A percentile compares a stretch with the other conserved stretches of the same genome.
Conservation (phyloP, 2,329 filamentous ascomycete species). For the Didymella glomerata region DNA sequence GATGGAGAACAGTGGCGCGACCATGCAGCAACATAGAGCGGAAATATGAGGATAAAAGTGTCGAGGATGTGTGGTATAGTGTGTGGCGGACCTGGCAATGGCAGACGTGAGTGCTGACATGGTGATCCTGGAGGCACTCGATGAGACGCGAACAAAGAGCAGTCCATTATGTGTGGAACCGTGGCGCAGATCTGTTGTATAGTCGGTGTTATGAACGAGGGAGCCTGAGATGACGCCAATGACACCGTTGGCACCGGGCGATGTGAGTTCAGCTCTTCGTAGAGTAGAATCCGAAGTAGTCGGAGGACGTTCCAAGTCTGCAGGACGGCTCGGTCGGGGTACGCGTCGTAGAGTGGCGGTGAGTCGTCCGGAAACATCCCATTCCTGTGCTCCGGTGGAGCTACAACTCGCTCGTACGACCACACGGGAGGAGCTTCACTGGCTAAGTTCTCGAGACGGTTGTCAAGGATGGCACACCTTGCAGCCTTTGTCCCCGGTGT, state of each 20-base stretch:
- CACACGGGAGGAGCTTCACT: background rate
- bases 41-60: background rate
- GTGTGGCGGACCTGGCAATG: background rate
- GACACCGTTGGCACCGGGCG: background rate
- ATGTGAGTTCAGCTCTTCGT: background rate
- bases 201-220: background rate
- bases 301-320: constrained; percentile 9
- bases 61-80: background rate
- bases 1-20: background rate
- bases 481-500: background rate
- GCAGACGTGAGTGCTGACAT: background rate
- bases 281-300: constrained; percentile 1
- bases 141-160: background rate
- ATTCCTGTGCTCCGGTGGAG: background rate
- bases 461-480: constrained; percentile 3
- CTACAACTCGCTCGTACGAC: constrained; percentile 1
- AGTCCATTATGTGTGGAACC: constrained; percentile 1
- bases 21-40: constrained; percentile 11
- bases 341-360: background rate
- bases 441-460: constrained; percentile 1
- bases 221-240: background rate
- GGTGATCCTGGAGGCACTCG: background rate
- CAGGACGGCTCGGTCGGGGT: constrained; percentile 1
- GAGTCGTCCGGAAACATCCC: background rate
- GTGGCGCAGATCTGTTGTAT: constrained; percentile 9